These are phyloP conservation scores for Peronospora belbahrii DNA, from an alignment of 352 stramenopile genomes.

Conservation along the genomic window DNA sequence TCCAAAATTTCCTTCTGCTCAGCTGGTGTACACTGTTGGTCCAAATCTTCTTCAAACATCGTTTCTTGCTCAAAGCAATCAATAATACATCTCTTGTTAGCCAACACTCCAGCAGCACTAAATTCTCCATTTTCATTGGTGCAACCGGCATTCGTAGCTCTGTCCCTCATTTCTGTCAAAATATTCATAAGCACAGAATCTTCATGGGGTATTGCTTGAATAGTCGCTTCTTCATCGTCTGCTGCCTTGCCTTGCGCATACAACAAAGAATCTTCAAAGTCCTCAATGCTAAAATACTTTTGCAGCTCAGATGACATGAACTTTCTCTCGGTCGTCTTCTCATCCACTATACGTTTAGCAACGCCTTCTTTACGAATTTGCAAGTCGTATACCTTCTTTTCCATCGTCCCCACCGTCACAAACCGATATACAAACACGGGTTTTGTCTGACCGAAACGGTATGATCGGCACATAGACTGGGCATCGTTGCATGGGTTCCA, in stretches of 20 bases:
- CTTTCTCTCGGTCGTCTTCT: conserved; percentile 76
- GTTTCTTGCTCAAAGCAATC: conserved; percentile 87
- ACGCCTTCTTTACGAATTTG: conserved; percentile 88
- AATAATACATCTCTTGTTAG: conserved; percentile 43
- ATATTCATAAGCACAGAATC: conserved; percentile 49
- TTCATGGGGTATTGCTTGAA: conserved; percentile 31
- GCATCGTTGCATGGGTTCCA: conserved; percentile 90
- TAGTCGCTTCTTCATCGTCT: conserved; percentile 12
- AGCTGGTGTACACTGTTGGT: conserved; percentile 59
- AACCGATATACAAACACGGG: conserved; percentile 90
- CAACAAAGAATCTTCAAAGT: conserved; percentile 67
- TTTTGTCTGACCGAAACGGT: conserved; percentile 89
- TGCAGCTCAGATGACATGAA: conserved; percentile 74
- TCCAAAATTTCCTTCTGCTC: conserved; percentile 76
- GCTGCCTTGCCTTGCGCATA: conserved; percentile 27
- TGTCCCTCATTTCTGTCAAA: conserved; percentile 33
- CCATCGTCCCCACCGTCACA: conserved; percentile 87
- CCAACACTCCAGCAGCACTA: conserved; percentile 8
- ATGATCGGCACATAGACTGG: conserved; percentile 90
- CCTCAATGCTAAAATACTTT: conserved; percentile 80
- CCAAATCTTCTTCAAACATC: conserved; percentile 85
- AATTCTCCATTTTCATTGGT: conserved; percentile 8
- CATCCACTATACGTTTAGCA: conserved; percentile 84
- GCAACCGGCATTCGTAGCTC: conserved; percentile 2
- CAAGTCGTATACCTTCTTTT: conserved; percentile 90